Base-by-base conservation (phyloP, 768 basidiomycete genomes). In the Fomitopsis serialis region DNA sequence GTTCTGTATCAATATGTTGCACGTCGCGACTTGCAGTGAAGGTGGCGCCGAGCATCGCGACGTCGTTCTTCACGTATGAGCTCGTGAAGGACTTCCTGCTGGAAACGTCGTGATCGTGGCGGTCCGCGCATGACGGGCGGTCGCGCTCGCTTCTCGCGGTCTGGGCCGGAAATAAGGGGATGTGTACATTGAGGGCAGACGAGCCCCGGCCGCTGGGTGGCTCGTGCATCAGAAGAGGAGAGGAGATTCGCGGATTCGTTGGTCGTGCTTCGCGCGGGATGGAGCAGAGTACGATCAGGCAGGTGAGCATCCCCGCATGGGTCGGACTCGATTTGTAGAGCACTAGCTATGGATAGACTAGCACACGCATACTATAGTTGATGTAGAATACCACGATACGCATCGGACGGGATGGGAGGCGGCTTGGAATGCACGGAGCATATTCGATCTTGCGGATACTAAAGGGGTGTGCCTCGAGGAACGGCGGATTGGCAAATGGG, bases 11-110 rank as follows among this genome's bases (percentile, higher is more conserved):
- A 19, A 4, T 4, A 7, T 40, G 37, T 7, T 40, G 37, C 37
- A 40, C 53, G 24, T 45, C 42, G 36, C 34, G 42, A 36, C 15
- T 37, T 55, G 54, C 67, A 92, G 90, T 93, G 56, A 92, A 93
- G 67, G 91, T 92, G n/a, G 86, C 90, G 1, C 91, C 91, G 19
- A 90, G 88, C 64, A 92, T 92, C 55, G 89, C 91, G 34, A 92
- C 87, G 35, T 86, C 85, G 29, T 91, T 92, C 66, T 90, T 88
- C 73, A 87, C 82, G 12, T 91, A 92, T 68, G 89, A 92, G 70
- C 64, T 89, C 60, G 77, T 79, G 55, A 79, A 76, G 55, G 78
- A 79, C 22, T 54, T 75, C 29, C 37, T 40, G 32, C 71, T 85
- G 34, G 54, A 80, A 51, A 64, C 72, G 53, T 58, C 63, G 52